Conservation (phyloP, 345 rosid genomes). For the Isatis tinctoria region DNA sequence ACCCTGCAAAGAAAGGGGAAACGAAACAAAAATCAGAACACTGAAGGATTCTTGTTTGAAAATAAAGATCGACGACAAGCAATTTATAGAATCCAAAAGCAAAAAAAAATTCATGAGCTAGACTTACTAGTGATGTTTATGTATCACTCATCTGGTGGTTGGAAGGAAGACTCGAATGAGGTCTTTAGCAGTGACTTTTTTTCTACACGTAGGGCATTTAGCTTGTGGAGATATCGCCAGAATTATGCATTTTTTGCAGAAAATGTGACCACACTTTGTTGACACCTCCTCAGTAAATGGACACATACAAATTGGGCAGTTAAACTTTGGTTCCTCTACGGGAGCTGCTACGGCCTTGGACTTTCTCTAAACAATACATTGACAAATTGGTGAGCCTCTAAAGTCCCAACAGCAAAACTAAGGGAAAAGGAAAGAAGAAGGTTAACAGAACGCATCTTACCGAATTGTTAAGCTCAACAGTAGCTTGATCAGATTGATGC, state of each 20-base stretch:
- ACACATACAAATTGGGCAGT: slow-evolving; percentile 89
- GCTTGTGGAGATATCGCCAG: slow-evolving; percentile 50
- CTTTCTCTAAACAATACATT: slow-evolving; percentile 11
- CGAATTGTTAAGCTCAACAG: slow-evolving; percentile 1
- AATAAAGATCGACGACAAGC: background rate
- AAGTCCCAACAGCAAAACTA: slow-evolving; percentile 4
- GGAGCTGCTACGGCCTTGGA: slow-evolving; percentile 41
- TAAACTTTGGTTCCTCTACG: slow-evolving; percentile 66
- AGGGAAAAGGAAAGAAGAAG: background rate
- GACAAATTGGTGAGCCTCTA: background rate
- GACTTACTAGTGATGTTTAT: slow-evolving; percentile 15
- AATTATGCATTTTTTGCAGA: slow-evolving; percentile 74
- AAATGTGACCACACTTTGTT: slow-evolving; percentile 96
- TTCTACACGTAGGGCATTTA: slow-evolving; percentile 92
- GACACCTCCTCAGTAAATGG: slow-evolving; percentile 68
- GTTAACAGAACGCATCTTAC: background rate
- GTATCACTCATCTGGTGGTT: slow-evolving; percentile 42
- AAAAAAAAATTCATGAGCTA: background rate
- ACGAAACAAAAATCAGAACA: background rate
- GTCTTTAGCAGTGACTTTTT: slow-evolving; percentile 52
- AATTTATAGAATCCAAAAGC: background rate
- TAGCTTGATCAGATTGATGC: slow-evolving; percentile 19
- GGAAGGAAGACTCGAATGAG: slow-evolving; percentile 93
- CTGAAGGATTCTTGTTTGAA: background rate
- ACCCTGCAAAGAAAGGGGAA: background rate